Base-by-base conservation (phyloP, 306 rosid genomes). In the Ormosia emarginata region DNA sequence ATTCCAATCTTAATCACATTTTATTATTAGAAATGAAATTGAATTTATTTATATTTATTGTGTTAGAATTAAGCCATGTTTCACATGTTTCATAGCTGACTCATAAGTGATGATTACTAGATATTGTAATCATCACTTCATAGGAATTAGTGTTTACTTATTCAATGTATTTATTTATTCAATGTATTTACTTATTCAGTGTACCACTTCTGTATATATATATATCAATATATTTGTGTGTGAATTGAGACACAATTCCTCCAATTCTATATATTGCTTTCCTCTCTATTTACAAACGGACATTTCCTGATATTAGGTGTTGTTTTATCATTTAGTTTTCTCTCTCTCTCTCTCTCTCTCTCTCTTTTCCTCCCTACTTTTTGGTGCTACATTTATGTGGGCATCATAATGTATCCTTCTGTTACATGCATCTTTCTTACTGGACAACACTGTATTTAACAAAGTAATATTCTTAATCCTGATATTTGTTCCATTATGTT, bases 401-500 rank as follows among this genome's bases (percentile, higher is more conserved):
- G 17, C 63, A 7, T 58, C 33, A 57, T 34, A 24, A 7, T 11
- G 24, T 43, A 5, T 63, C 43, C 62, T 70, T 53, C 52, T 39
- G 47, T 15, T 56, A 66, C 15, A 29, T 17, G 13, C 69, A 9
- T 53, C 4, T 4, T 64, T 55, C 80, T n/a, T 37, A 12, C 39
- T 58, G 36, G 14, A 30, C 37, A 10, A 24, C 14, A 3, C 6
- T 67, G 10, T 37, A 56, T 40, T 74, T 72, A 73, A 52, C n/a
- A n/a, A 52, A 40, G 24, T 64, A 32, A 53, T 55, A 8, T 13
- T 36, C 5, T 56, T 8, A 65, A 46, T 37, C 15, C 39, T 9
- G 47, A 32, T 0, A 50, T 61, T 32, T 83, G 67, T 62, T 69
- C 29, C 43, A 11, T 52, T 30, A 70, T 61, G 79, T 83, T 77